Conservation (phyloP, 441 rosid species). For the Erodium chrysanthum region DNA sequence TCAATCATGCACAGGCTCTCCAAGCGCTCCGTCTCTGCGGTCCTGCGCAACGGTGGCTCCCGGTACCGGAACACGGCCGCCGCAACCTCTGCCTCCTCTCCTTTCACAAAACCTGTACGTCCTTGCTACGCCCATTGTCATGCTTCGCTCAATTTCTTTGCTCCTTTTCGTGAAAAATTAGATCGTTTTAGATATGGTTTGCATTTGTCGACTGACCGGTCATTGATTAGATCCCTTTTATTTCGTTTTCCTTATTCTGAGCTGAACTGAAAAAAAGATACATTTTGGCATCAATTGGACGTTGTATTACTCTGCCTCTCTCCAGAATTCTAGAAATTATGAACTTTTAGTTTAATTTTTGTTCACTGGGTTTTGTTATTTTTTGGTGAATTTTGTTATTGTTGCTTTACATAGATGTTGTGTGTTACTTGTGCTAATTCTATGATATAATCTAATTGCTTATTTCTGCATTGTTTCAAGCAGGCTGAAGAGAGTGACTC, state of each 20-base stretch:
- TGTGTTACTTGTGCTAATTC: too few relatives aligned
- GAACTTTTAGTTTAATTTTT: too few relatives aligned
- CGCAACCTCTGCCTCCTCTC: slow-evolving; percentile 30
- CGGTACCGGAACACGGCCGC: slow-evolving; percentile 29
- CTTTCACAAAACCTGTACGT: background rate
- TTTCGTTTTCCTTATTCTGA: too few relatives aligned
- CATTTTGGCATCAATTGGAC: too few relatives aligned
- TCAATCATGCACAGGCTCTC: slow-evolving; percentile 55
- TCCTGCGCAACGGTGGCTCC: slow-evolving; percentile 38
- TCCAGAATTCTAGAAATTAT: too few relatives aligned
- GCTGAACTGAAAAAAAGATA: too few relatives aligned
- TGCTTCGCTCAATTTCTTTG: background rate
- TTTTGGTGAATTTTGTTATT: background rate
- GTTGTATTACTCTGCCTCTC: too few relatives aligned
- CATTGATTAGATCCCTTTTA: too few relatives aligned
- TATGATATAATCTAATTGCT: background rate
- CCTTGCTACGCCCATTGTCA: slow-evolving; percentile 28
- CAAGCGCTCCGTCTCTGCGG: slow-evolving; percentile 50
- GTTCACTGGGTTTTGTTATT: too few relatives aligned
- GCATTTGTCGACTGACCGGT: too few relatives aligned
- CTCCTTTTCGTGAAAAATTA: too few relatives aligned
- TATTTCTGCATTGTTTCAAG: background rate
- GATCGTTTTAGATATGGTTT: too few relatives aligned
- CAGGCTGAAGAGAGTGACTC: slow-evolving; percentile 37
- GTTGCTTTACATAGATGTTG: background rate